Percentiles rank a stretch among this genome's conserved stretches.
phyloP scores from a whole-genome alignment of 2,329 filamentous ascomycete species.

The Thelonectria rubi region DNA sequence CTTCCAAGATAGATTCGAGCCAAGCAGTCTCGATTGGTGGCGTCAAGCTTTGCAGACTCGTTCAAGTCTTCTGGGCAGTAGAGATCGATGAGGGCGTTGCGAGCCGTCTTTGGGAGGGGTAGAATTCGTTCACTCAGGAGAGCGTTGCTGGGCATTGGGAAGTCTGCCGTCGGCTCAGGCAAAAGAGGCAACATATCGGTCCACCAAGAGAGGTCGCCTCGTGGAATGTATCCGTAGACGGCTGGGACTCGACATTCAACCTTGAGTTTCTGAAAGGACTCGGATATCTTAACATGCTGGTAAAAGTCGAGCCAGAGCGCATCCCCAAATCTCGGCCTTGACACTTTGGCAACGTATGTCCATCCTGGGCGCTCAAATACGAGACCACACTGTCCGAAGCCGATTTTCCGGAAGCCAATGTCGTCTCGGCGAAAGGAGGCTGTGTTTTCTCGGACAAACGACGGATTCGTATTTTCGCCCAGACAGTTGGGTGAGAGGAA shows the following conservation, averaged over 20 bases:
- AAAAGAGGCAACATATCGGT: background rate
- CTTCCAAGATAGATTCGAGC: constrained; percentile 32
- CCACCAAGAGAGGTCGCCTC: constrained; percentile 4
- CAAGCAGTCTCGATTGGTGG: constrained; percentile 34
- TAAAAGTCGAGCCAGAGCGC: constrained; percentile 35
- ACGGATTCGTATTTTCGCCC: background rate
- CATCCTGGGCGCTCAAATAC: constrained; percentile 33
- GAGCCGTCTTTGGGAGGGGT: constrained; percentile 34
- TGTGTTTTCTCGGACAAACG: background rate
- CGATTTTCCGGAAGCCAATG: constrained; percentile 34
- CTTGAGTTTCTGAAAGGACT: constrained; percentile 17
- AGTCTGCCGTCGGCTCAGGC: constrained; percentile 3
- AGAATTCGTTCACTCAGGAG: constrained; percentile 37
- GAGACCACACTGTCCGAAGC: constrained; percentile 42
- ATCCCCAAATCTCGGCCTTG: constrained; percentile 30
- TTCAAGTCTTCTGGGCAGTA: constrained; percentile 26
- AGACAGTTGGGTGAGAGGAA: background rate
- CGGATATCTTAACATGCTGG: constrained; percentile 28
- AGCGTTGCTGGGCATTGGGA: constrained; percentile 35
- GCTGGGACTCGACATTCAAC: constrained; percentile 9
- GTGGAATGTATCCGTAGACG: background rate
- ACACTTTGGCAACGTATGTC: constrained; percentile 35
- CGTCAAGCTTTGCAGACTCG: background rate
- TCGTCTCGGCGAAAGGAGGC: background rate
- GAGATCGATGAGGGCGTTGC: constrained; percentile 32